Evolutionary conservation across 345 rosid species (phyloP).

Genomic region (Citrus maxima): DNA sequence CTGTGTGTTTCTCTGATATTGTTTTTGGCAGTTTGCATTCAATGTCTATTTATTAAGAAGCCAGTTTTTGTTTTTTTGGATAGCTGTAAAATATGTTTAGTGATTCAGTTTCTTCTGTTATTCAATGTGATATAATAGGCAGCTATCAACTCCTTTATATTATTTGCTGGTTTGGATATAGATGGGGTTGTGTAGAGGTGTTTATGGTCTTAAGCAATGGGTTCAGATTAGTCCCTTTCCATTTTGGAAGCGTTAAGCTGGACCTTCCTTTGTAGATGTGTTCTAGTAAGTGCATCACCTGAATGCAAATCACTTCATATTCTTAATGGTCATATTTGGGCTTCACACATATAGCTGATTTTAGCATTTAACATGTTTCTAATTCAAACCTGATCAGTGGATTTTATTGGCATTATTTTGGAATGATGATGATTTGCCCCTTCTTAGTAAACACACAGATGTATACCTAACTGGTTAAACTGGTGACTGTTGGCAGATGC

Average conservation of each 20-base stretch:
- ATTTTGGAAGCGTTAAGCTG: neutral
- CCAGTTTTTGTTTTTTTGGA: neutral
- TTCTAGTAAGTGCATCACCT: neutral
- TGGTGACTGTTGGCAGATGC: constrained; percentile 57
- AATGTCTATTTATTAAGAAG: neutral
- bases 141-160: neutral
- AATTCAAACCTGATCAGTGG: neutral
- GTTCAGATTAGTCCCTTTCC: neutral
- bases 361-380: neutral
- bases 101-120: neutral
- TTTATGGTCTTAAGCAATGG: neutral
- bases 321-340: neutral
- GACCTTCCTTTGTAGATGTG: neutral
- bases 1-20: neutral
- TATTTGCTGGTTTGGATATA: neutral
- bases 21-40: neutral
- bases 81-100: neutral
- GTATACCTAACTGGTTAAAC: constrained; percentile 6
- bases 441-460: neutral
- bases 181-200: neutral
- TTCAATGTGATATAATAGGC: neutral
- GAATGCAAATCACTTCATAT: neutral
- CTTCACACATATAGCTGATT: neutral
- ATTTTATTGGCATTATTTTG: neutral
- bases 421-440: neutral